Evolutionary conservation across 139 green algal genomes (phyloP).

Genomic region (Chlamydomonas asymmetrica): DNA sequence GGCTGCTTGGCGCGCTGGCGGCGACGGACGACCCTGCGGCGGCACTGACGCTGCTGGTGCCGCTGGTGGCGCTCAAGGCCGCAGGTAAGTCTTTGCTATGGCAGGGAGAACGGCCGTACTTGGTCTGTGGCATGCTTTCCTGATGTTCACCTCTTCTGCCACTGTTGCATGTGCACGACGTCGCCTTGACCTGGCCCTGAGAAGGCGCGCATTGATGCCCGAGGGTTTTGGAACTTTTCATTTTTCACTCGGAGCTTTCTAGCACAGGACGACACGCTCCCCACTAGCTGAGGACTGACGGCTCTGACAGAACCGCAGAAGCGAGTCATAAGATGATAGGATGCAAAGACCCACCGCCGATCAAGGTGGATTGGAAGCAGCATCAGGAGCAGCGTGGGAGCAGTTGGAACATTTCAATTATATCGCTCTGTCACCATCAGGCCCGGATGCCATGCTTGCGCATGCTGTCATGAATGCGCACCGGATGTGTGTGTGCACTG

Average conservation of each 20-base stretch:
- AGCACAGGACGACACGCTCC: no score
- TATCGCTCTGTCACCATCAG: background rate
- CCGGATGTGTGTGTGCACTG: no score
- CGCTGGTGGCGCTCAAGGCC: conserved; percentile 62
- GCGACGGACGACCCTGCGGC: conserved; percentile 53
- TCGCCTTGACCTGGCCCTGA: no score
- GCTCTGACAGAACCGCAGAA: no score
- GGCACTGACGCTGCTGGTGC: conserved; percentile 67
- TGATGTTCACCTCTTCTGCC: background rate
- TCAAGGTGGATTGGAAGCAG: background rate
- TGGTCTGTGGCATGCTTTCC: background rate
- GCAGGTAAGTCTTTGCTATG: background rate
- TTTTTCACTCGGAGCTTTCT: background rate
- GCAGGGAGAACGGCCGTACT: background rate
- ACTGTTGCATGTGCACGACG: background rate
- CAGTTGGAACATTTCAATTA: background rate
- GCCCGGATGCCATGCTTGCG: no score
- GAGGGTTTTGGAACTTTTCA: background rate
- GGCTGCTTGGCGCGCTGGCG: conserved; percentile 40
- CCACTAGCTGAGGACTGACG: no score
- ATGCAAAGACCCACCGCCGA: background rate
- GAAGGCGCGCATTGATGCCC: background rate
- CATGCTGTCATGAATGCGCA: no score
- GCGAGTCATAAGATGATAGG: background rate
- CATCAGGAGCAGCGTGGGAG: background rate